A percentile compares a stretch with the other conserved stretches of the same genome.
phyloP scores from a whole-genome alignment of 148 eudicot genomes.

The Nyssa sinensis region DNA sequence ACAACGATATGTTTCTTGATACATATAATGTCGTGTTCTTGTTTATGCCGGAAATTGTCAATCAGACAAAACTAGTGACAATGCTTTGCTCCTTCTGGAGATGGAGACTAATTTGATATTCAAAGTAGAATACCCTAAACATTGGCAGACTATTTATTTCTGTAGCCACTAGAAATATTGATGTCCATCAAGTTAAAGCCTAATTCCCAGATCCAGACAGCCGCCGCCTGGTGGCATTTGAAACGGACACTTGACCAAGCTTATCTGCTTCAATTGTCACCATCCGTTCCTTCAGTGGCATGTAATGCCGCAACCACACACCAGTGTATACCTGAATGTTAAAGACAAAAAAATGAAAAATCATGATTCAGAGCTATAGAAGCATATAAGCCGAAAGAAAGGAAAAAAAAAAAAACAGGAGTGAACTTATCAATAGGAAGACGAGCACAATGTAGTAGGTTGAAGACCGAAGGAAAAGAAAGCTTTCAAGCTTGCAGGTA shows the following conservation, averaged over 20 bases:
- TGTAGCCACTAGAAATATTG: neutral
- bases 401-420: too few relatives aligned
- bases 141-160: neutral
- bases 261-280: slow-evolving; percentile 39
- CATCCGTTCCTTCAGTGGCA: slow-evolving; percentile 61
- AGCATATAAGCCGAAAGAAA: neutral
- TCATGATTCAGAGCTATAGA: neutral
- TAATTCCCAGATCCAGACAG: slow-evolving; percentile 72
- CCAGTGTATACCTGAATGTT: slow-evolving; percentile 75
- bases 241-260: slow-evolving; percentile 73
- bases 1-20: neutral
- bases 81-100: neutral
- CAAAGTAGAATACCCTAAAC: neutral
- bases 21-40: neutral
- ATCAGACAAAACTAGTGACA: neutral
- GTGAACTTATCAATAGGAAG: neutral
- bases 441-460: neutral
- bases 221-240: slow-evolving; percentile 88
- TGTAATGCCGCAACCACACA: slow-evolving; percentile 72
- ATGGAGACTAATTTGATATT: neutral
- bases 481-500: too few relatives aligned
- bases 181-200: neutral
- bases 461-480: neutral
- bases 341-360: neutral
- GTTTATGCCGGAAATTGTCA: neutral